phyloP scores from a whole-genome alignment of 768 basidiomycete genomes.

The Lentinula sp. region DNA sequence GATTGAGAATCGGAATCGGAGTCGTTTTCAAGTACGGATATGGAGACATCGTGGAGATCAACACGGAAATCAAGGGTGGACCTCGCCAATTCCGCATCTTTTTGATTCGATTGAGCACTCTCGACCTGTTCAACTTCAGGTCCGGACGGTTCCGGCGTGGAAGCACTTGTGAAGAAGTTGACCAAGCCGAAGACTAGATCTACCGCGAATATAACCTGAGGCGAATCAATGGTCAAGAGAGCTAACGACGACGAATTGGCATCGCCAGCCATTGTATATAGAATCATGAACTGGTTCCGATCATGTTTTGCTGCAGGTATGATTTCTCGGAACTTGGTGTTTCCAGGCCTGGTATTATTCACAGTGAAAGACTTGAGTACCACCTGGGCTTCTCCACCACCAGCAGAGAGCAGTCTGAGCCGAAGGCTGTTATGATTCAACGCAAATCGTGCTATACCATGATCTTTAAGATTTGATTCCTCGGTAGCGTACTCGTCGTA shows the following conservation, averaged over 20 bases:
- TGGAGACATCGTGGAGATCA: slow-evolving; percentile 85
- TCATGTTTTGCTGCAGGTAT: slow-evolving; percentile 87
- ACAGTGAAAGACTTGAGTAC: slow-evolving; percentile 89
- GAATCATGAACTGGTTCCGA: slow-evolving; percentile 88
- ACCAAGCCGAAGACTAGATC: slow-evolving; percentile 89
- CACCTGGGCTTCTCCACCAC: slow-evolving; percentile 82
- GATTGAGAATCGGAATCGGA: slow-evolving; percentile 73
- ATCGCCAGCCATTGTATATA: slow-evolving; percentile 76
- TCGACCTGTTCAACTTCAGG: slow-evolving; percentile 9
- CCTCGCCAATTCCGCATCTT: slow-evolving; percentile 11
- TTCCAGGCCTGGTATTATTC: slow-evolving; percentile 78
- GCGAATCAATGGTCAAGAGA: slow-evolving; percentile 86
- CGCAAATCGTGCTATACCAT: slow-evolving; percentile 83
- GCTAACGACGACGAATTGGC: slow-evolving; percentile 53
- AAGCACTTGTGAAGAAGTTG: slow-evolving; percentile 71
- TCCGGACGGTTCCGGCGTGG: slow-evolving; percentile 15
- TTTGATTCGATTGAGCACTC: slow-evolving; percentile 6
- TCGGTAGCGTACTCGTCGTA: slow-evolving; percentile 65
- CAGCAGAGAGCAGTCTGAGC: slow-evolving; percentile 76
- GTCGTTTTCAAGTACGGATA: slow-evolving; percentile 86
- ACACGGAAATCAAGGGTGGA: slow-evolving; percentile 58
- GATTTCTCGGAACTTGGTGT: slow-evolving; percentile 87
- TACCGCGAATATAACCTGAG: slow-evolving; percentile 85
- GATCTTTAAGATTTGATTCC: slow-evolving; percentile 55
- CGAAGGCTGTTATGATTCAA: slow-evolving; percentile 74